Evolutionary conservation across 1,284 basidiomycete species (phyloP), one percentile per base, ranked within the genome.

Genomic region (Cryptococcus sp.): DNA sequence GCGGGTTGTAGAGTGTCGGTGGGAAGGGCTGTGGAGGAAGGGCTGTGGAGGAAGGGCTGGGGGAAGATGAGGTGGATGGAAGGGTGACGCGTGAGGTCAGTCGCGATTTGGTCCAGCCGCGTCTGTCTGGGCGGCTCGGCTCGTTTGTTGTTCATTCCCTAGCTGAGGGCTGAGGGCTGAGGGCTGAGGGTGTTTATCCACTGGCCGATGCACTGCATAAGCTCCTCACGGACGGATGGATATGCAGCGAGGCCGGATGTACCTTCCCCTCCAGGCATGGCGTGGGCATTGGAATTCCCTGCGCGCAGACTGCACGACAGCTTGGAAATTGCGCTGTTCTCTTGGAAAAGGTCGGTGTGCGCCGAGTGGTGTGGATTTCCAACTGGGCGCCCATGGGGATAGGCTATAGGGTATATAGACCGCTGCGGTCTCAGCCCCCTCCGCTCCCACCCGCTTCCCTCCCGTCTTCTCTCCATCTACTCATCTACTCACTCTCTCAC

Each of bases 31-130:
- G 23, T 40, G 35, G n/a, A 40, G 44, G 37, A n/a, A 21, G 21
- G 44, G 38, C 18, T 18, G 23, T 4, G 28, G 28, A 33, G 28
- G 28, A 33, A 33, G 28, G 9, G 4, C 4, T 33, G 28, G 28
- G 36, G 53, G 18, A 43, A 38, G 24, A 43, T 40, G 37, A 53
- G 43, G 24, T 38, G 12, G 23, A 18, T 45, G 18, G 46, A 53
- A 24, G 39, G 15, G 21, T 49, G 54, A 55, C 40, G 54, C 48
- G 47, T 21, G 49, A 56, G 48, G 50, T 43, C 57, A 59, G 57
- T 59, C 57, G 52, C 57, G 47, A 47, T 47, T 18, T 23, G 11
- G 42, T 20, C 23, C 20, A 20, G 42, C 18, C 42, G 42, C 42
- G 42, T 44, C n/a, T n/a, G n/a, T n/a, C n/a, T n/a, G n/a, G n/a